phyloP scores from a whole-genome alignment of 768 basidiomycete genomes.

The Trametes sanguinea region DNA sequence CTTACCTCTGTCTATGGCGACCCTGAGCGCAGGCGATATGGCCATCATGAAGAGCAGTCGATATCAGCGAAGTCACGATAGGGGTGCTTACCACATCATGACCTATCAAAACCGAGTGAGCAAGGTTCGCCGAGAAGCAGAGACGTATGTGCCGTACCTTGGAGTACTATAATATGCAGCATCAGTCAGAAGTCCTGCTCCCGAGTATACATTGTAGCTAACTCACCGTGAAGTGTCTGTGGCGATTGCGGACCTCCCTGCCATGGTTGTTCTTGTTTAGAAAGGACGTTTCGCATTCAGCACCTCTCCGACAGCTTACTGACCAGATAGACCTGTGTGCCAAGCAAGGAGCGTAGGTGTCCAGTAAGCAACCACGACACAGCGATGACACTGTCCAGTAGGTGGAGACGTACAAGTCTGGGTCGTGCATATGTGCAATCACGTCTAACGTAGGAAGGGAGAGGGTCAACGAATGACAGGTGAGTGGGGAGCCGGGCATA shows the following conservation, averaged over 20 bases:
- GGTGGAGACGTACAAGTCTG: conserved; percentile 67
- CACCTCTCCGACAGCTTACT: conserved; percentile 35
- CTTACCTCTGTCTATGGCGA: conserved; percentile 87
- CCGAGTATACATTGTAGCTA: neutral
- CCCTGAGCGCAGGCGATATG: conserved; percentile 51
- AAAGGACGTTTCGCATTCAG: conserved; percentile 16
- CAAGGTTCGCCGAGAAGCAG: neutral
- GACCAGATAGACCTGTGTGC: conserved; percentile 75
- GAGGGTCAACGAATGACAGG: neutral
- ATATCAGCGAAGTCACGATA: neutral
- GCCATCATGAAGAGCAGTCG: neutral
- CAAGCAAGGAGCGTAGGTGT: neutral
- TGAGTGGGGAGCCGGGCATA: neutral
- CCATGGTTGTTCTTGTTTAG: conserved; percentile 14
- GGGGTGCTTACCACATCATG: conserved; percentile 77
- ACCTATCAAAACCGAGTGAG: conserved; percentile 47
- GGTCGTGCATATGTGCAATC: conserved; percentile 66
- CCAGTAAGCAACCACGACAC: neutral
- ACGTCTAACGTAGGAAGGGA: conserved; percentile 51
- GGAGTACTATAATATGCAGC: conserved; percentile 55
- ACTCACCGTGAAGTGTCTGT: conserved; percentile 82
- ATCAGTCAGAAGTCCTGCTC: neutral
- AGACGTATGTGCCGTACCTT: conserved; percentile 47
- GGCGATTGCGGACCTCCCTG: conserved; percentile 89
- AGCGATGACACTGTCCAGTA: neutral